Evolutionary conservation across 163 green algal genomes (phyloP), one percentile per base, ranked within the genome.

Genomic region (Chloromonas sp.): DNA sequence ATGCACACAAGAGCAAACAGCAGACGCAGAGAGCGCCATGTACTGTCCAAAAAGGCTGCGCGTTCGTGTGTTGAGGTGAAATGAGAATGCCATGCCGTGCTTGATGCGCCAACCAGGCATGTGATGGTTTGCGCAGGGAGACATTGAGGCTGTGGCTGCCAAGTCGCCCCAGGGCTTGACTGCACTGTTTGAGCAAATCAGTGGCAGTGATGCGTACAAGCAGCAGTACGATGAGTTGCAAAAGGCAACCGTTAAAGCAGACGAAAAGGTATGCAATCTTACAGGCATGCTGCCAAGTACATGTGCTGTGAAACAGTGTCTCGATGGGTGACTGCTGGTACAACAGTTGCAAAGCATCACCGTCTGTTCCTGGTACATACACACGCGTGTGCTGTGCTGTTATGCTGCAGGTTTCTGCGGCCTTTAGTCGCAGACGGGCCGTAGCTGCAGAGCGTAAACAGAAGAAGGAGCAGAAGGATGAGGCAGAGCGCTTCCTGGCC

Each of bases 381-480:
- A 14, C 81, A 57, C 2, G 2, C 61, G 14, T 61, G 58, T 77
- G 70, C 70, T 14, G 13, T 14, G 13, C 13, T 77, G 70, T 77
- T 13, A 13, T 13, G 70, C 70, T 36, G 5, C 83, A 87, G 87
- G 85, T 86, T 1, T 66, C 78, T 14, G 58, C 84, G 1, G 82
- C 81, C 8, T 83, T 88, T 70, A 83, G 36, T 0, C 96, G 85
- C 88, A 93, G 86, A 77, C 85, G 81, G 82, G 87, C 83, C 71
- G 86, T 89, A 14, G 80, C 61, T 13, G 80, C 78, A 61, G 96
- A 99, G 87, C 93, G 93, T 74, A 93, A 92, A 87, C 92, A 97
- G 85, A 98, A 98, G 88, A 98, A 98, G 89, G 95, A 98, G 84
- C 96, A 99, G 89, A 98, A 98, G 91, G 95, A 97, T 71, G 97